Conservation (phyloP, 108 stramenopile species). For the Pseudonitzschia pungens region DNA sequence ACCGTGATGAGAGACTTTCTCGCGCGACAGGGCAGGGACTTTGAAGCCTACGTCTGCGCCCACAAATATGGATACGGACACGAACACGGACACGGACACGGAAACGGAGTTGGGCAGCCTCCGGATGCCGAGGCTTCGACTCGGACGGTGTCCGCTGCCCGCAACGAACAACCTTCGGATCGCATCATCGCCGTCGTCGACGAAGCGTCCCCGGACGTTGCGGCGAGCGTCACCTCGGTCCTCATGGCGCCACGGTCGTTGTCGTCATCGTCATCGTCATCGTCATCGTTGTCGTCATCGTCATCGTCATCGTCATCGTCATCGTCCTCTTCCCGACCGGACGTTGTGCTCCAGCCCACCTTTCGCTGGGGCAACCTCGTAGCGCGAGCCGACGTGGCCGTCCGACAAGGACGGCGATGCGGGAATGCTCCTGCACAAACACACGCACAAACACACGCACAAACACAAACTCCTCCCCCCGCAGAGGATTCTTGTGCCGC, state of each 20-base stretch:
- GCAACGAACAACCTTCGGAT: neutral
- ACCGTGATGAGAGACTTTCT: conserved; percentile 7
- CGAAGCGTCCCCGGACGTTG: neutral
- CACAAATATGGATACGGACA: conserved; percentile 4
- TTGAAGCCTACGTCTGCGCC: neutral
- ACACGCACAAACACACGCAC: neutral
- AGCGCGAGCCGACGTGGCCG: neutral
- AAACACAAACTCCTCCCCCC: neutral
- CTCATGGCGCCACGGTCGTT: neutral
- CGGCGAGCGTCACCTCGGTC: neutral
- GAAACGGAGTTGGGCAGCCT: too few species aligned
- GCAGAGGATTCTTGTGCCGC: too few species aligned
- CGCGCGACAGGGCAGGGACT: neutral
- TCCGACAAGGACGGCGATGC: neutral
- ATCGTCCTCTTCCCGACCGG: neutral
- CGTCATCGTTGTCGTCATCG: neutral
- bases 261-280: neutral
- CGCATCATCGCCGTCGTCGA: neutral
- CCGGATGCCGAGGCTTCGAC: neutral
- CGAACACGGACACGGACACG: neutral
- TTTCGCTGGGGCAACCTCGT: neutral
- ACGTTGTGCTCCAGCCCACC: neutral
- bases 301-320: neutral
- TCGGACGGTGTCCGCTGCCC: neutral
- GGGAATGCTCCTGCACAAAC: too few species aligned